Evolutionary conservation across 306 rosid species (phyloP).

Genomic region (Cicer cuneatum): DNA sequence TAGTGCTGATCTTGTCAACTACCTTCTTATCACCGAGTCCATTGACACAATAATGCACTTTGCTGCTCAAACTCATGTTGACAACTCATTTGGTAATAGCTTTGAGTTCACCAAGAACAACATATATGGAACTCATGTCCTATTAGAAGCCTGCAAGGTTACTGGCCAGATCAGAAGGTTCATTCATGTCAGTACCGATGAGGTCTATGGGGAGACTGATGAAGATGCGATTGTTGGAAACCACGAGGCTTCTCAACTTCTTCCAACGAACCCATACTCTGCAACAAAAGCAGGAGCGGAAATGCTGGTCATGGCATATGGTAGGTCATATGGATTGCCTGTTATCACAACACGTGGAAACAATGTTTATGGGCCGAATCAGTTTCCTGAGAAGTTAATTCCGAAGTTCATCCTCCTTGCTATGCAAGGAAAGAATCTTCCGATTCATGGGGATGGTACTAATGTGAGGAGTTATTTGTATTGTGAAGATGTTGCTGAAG

Average conservation of each 20-base stretch:
- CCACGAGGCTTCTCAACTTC: slow-evolving; percentile 73
- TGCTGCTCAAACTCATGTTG: slow-evolving; percentile 74
- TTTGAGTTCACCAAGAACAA: slow-evolving; percentile 74
- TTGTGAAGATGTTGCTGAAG: slow-evolving; percentile 77
- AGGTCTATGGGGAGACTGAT: slow-evolving; percentile 69
- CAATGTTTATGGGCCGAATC: slow-evolving; percentile 72
- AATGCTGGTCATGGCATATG: slow-evolving; percentile 77
- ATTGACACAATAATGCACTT: slow-evolving; percentile 75
- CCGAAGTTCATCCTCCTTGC: slow-evolving; percentile 70
- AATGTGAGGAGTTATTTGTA: slow-evolving; percentile 68
- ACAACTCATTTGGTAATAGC: slow-evolving; percentile 69
- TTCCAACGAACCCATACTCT: slow-evolving; percentile 67
- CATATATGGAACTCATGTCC: slow-evolving; percentile 68
- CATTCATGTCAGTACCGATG: slow-evolving; percentile 70
- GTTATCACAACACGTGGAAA: slow-evolving; percentile 72
- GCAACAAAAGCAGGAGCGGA: slow-evolving; percentile 77
- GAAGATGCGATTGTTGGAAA: slow-evolving; percentile 72
- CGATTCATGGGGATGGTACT: slow-evolving; percentile 72
- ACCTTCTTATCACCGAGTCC: slow-evolving; percentile 63
- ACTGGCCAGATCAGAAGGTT: slow-evolving; percentile 66
- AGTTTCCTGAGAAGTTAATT: slow-evolving; percentile 67
- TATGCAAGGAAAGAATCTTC: slow-evolving; percentile 69
- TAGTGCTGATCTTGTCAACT: slow-evolving; percentile 69
- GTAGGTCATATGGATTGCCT: slow-evolving; percentile 66
- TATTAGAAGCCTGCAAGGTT: slow-evolving; percentile 69